Base-by-base conservation (phyloP, 2,329 filamentous ascomycete genomes). In the Drechslerella stenobrocha region DNA sequence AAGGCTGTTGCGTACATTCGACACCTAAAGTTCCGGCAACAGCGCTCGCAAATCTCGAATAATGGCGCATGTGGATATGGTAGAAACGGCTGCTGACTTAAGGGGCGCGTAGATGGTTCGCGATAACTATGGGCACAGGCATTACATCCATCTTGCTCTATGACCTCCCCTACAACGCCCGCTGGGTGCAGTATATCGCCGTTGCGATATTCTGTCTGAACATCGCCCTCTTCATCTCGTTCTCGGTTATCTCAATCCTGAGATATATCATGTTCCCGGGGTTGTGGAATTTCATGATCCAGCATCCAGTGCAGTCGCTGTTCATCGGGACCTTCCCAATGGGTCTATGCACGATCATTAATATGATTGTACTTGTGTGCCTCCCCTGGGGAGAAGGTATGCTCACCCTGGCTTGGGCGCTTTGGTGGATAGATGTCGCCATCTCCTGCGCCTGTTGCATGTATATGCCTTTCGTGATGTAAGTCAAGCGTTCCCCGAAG, bases 241-340 rank as follows among this genome's bases (percentile, higher is more conserved):
- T 85, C 52, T 75, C 80, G 18, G 61, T 76, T 3, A 79, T 86
- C 45, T 84, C 82, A 1, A 58, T 83, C 1, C 73, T 86, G 1
- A 80, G 87, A 2, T 89, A 89, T 71, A 77, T 77, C 0, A 72
- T 88, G 1, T 89, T 87, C 72, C 86, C 85, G 0, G 79, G 82
- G 61, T 84, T 88, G 26, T 89, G 85, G 81, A 73, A 63, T 0
- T 82, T 81, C 13, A 87, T 89, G 85, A 80, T 89, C 32, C 76
- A 78, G 1, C 84, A 89, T 73, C 85, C 84, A 0, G 81, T 80
- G 0, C 84, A 89, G 72, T 85, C 83, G 1, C 78, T 89, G 53
- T 89, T 89, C 70, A 76, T 89, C 2, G 86, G 83, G 0, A 86
- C 84, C 0, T 81, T 87, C 28, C 85, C 85, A 0, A 88, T 88